A percentile compares a stretch with the other conserved stretches of the same genome.
phyloP scores from a whole-genome alignment of 169 alveolate genomes.

The Sarcocystis neurona region DNA sequence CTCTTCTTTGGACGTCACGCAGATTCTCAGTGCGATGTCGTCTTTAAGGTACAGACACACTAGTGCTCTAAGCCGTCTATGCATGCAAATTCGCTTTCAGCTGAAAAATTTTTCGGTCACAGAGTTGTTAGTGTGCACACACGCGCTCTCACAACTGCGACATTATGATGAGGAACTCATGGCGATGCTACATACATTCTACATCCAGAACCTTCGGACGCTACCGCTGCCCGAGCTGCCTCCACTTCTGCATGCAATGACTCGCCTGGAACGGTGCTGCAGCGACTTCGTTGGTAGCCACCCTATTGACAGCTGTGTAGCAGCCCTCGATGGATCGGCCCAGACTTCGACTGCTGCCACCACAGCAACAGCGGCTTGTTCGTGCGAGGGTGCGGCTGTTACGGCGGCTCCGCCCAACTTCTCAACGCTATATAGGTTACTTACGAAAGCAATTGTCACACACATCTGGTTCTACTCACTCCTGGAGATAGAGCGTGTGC shows the following conservation, averaged over 20 bases:
- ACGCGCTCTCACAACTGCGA: constrained; percentile 37
- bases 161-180: constrained; percentile 47
- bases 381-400: too few species aligned
- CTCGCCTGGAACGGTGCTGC: constrained; percentile 41
- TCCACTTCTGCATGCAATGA: constrained; percentile 37
- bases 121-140: constrained; percentile 40
- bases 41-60: constrained; percentile 13
- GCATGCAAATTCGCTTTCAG: constrained; percentile 25
- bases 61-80: constrained; percentile 36
- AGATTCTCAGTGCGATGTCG: constrained; percentile 48
- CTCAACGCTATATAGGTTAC: background rate
- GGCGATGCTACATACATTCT: constrained; percentile 29
- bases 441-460: background rate
- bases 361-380: too few species aligned
- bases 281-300: too few species aligned
- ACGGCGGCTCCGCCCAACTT: background rate
- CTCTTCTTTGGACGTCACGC: constrained; percentile 51
- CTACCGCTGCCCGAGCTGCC: constrained; percentile 58
- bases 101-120: constrained; percentile 32
- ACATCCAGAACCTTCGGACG: constrained; percentile 18
- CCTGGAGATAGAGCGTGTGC: background rate
- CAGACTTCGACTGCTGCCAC: too few species aligned
- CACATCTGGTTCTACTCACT: constrained; percentile 1
- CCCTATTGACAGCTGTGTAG: too few species aligned
- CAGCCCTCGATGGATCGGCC: too few species aligned